phyloP scores from a whole-genome alignment of 139 green algal species.

The Micromonas commoda region DNA sequence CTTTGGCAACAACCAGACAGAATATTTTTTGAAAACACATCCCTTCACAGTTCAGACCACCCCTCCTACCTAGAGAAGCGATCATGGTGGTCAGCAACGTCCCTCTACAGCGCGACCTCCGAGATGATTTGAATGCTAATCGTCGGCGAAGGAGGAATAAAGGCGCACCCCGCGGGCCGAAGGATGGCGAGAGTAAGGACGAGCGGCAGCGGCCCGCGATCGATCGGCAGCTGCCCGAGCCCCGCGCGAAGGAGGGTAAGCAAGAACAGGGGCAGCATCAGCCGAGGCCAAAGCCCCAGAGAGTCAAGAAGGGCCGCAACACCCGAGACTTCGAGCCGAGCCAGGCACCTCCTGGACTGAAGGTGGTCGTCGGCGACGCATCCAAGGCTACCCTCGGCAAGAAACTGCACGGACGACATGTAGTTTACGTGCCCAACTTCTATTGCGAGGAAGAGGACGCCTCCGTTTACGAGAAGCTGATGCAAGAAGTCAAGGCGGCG shows the following conservation, averaged over 20 bases:
- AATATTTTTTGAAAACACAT: too few species aligned
- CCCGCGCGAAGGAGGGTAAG: neutral
- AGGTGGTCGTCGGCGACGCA: neutral
- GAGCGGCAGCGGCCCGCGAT: too few species aligned
- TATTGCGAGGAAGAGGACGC: constrained; percentile 8
- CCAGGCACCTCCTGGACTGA: neutral
- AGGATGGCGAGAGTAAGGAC: too few species aligned
- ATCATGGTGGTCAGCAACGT: too few species aligned
- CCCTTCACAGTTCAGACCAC: too few species aligned
- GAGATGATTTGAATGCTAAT: too few species aligned
- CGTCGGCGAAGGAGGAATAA: too few species aligned
- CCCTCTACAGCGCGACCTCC: too few species aligned
- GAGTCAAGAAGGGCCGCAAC: constrained; percentile 1
- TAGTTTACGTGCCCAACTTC: constrained; percentile 3
- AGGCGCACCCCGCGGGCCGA: too few species aligned
- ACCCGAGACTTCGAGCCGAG: neutral
- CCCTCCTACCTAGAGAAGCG: too few species aligned
- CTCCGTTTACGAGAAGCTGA: neutral
- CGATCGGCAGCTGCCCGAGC: too few species aligned
- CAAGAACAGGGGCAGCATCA: neutral
- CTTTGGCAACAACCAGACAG: too few species aligned
- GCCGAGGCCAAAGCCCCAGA: neutral
- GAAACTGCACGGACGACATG: neutral
- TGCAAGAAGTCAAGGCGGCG: neutral
- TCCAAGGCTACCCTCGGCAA: neutral